Conservation (phyloP, 805 yeast species). For the Pichia manshurica region DNA sequence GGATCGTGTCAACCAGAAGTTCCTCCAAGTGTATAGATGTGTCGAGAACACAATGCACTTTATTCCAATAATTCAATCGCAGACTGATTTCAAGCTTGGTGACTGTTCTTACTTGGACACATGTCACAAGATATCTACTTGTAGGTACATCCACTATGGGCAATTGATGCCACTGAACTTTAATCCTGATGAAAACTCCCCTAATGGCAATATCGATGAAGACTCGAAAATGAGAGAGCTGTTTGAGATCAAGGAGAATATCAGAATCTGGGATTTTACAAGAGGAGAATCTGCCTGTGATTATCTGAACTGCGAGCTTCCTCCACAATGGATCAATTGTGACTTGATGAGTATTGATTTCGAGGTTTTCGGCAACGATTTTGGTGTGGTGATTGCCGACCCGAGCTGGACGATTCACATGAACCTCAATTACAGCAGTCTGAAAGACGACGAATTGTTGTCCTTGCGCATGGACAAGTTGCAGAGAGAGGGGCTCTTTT, state of each 20-base stretch:
- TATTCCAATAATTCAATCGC: slow-evolving; percentile 47
- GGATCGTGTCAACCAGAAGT: slow-evolving; percentile 5
- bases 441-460: slow-evolving; percentile 69
- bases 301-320: slow-evolving; percentile 19
- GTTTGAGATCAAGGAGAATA: slow-evolving; percentile 15
- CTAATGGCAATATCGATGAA: slow-evolving; percentile 5
- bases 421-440: slow-evolving; percentile 70
- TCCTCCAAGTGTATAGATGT: slow-evolving; percentile 26
- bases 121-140: slow-evolving; percentile 76
- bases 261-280: slow-evolving; percentile 36
- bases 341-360: slow-evolving; percentile 76
- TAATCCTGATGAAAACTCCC: background rate
- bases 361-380: slow-evolving; percentile 59
- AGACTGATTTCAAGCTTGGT: slow-evolving; percentile 69
- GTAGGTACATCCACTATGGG: slow-evolving; percentile 77
- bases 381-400: slow-evolving; percentile 81
- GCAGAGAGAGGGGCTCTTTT: slow-evolving; percentile 78
- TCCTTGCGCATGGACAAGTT: slow-evolving; percentile 59
- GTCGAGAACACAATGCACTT: slow-evolving; percentile 41
- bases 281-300: slow-evolving; percentile 40
- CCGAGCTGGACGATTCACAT: slow-evolving; percentile 97
- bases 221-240: slow-evolving; percentile 2
- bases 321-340: slow-evolving; percentile 84
- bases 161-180: slow-evolving; percentile 38
- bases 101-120: slow-evolving; percentile 94